phyloP scores from a whole-genome alignment of 2,329 filamentous ascomycete species.

The Aspergillus candidus region DNA sequence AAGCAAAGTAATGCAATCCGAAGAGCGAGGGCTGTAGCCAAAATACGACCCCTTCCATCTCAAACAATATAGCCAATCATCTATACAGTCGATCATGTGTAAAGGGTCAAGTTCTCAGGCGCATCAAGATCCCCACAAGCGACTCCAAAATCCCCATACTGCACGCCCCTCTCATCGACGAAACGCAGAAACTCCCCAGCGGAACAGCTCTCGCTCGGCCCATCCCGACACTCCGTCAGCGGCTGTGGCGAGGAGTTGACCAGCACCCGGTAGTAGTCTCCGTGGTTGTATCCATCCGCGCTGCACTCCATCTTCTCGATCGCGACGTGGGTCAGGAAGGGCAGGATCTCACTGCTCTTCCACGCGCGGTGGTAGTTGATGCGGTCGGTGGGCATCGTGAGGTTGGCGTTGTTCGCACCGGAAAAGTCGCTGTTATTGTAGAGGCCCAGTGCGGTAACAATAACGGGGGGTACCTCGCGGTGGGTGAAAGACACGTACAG shows the following conservation, averaged over 20 bases:
- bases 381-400: conserved; percentile 57
- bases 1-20: no score
- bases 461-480: conserved; percentile 61
- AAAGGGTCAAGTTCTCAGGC: no score
- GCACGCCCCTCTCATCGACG: conserved; percentile 37
- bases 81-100: no score
- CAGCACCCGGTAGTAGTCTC: conserved; percentile 48
- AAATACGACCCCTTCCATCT: no score
- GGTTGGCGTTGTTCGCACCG: conserved; percentile 50
- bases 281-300: conserved; percentile 50
- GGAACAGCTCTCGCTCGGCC: conserved; percentile 48
- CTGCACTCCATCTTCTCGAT: conserved; percentile 60
- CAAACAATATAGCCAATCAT: no score
- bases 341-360: conserved; percentile 57
- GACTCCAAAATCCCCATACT: conserved; percentile 5
- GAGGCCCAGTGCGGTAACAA: conserved; percentile 60
- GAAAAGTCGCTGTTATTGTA: conserved; percentile 61
- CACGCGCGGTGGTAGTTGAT: conserved; percentile 60
- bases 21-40: no score
- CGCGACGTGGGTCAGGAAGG: conserved; percentile 61
- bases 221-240: conserved; percentile 44
- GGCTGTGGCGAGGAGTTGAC: conserved; percentile 48
- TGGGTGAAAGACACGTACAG: conserved; percentile 65
- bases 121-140: conserved; percentile 2
- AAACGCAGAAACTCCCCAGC: conserved; percentile 39